Percentiles rank a stretch among this genome's conserved stretches.
These are phyloP conservation scores for Puccinia polysora DNA, from an alignment of 1,284 basidiomycete genomes.

Conservation along the genomic window DNA sequence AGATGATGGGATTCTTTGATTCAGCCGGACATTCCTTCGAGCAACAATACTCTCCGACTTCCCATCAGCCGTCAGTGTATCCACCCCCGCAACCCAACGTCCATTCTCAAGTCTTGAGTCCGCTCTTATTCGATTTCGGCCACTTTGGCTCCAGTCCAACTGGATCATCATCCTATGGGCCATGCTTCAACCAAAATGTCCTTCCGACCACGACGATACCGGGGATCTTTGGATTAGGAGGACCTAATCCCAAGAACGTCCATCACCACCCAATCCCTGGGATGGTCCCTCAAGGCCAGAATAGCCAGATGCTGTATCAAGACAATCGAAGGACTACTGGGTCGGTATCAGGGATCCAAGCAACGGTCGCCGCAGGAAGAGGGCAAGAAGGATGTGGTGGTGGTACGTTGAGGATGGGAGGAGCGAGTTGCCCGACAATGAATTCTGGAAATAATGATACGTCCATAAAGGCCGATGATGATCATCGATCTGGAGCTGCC, in stretches of 20 bases:
- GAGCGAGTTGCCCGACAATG: too few relatives aligned
- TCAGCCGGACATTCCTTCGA: background rate
- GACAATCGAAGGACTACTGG: too few relatives aligned
- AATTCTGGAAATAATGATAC: too few relatives aligned
- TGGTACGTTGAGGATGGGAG: too few relatives aligned
- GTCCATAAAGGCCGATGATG: too few relatives aligned
- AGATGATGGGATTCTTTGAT: background rate
- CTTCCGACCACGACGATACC: background rate
- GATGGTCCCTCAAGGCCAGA: too few relatives aligned
- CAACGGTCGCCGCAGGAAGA: too few relatives aligned
- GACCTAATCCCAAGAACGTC: background rate
- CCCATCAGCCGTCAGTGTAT: background rate
- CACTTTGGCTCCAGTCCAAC: background rate
- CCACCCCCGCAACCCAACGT: constrained; percentile 1
- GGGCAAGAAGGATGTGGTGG: too few relatives aligned
- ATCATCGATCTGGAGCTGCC: too few relatives aligned
- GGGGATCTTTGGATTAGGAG: constrained; percentile 12
- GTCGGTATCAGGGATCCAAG: too few relatives aligned
- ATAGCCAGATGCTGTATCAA: too few relatives aligned
- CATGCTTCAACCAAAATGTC: background rate
- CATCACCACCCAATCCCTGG: too few relatives aligned
- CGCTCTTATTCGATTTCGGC: background rate
- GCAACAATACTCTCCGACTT: background rate
- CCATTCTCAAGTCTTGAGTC: constrained; percentile 7
- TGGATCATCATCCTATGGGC: constrained; percentile 2